Evolutionary conservation across 1,284 basidiomycete species (phyloP).

Genomic region (Pterulicium gracile): DNA sequence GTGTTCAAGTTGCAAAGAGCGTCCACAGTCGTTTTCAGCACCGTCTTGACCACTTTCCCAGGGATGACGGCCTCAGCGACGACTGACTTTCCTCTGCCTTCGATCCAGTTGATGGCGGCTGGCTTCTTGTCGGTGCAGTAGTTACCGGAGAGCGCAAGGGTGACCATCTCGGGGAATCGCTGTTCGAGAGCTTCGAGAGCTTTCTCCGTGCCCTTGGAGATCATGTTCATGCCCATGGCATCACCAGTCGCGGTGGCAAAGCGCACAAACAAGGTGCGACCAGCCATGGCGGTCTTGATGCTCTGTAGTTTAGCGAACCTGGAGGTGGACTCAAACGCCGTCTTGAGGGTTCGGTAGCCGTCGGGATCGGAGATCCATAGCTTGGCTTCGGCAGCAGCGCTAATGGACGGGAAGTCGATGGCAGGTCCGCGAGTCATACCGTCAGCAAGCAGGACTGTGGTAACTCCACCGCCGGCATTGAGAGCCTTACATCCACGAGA

Average conservation of each 20-base stretch:
- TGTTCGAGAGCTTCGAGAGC: slow-evolving; percentile 76
- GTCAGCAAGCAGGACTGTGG: slow-evolving; percentile 88
- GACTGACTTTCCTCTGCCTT: slow-evolving; percentile 95
- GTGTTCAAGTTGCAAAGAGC: slow-evolving; percentile 87
- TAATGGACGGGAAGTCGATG: slow-evolving; percentile 86
- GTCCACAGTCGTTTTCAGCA: slow-evolving; percentile 93
- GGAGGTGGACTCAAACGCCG: slow-evolving; percentile 91
- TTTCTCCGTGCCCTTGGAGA: slow-evolving; percentile 92
- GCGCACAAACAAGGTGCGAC: slow-evolving; percentile 89
- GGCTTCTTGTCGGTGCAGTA: slow-evolving; percentile 99
- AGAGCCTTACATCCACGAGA: slow-evolving; percentile 97
- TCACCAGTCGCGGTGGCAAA: slow-evolving; percentile 96
- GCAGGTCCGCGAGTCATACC: slow-evolving; percentile 98
- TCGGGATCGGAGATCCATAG: slow-evolving; percentile 84
- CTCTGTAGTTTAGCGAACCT: slow-evolving; percentile 79
- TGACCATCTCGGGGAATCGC: slow-evolving; percentile 87
- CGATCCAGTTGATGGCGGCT: slow-evolving; percentile 99
- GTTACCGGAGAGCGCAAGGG: slow-evolving; percentile 93
- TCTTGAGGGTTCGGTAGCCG: slow-evolving; percentile 70
- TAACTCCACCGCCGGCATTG: slow-evolving; percentile 92
- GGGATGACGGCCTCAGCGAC: slow-evolving; percentile 94
- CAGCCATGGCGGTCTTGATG: slow-evolving; percentile 82
- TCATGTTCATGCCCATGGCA: slow-evolving; percentile 99
- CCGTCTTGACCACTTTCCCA: slow-evolving; percentile 78
- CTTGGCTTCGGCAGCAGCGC: slow-evolving; percentile 75